Evolutionary conservation across 2,329 filamentous ascomycete species (phyloP).

Genomic region (Cladorrhinum sp.): DNA sequence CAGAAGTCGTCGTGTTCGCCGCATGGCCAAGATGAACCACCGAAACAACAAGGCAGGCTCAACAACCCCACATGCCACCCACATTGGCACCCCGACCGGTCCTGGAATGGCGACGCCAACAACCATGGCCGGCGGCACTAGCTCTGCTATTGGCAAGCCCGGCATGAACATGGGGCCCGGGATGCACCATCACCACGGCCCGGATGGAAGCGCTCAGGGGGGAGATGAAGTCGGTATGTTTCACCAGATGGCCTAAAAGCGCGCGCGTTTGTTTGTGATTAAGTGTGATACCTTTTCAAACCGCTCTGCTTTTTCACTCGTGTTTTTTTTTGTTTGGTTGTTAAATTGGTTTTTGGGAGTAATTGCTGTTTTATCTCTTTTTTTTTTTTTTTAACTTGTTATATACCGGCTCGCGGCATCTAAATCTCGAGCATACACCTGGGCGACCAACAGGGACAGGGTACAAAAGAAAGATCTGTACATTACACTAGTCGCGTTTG

Average conservation of each 20-base stretch:
- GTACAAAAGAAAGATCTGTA: conserved; percentile 50
- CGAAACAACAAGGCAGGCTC: conserved; percentile 63
- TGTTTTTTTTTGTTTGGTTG: conserved; percentile 30
- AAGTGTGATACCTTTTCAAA: conserved; percentile 34
- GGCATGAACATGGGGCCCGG: conserved; percentile 64
- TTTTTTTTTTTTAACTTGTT: conserved; percentile 26
- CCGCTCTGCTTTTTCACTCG: conserved; percentile 24
- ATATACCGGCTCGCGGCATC: conserved; percentile 35
- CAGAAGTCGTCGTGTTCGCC: conserved; percentile 84
- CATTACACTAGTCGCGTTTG: conserved; percentile 52
- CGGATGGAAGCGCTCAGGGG: conserved; percentile 63
- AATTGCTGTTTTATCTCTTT: conserved; percentile 29
- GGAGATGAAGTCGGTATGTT: conserved; percentile 97
- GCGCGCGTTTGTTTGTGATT: conserved; percentile 38
- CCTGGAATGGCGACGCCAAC: conserved; percentile 62
- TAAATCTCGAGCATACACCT: conserved; percentile 32
- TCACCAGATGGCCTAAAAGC: conserved; percentile 75
- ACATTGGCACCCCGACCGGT: conserved; percentile 62
- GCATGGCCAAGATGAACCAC: conserved; percentile 94
- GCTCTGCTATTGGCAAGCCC: conserved; percentile 61
- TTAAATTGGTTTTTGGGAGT: conserved; percentile 28
- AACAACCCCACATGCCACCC: conserved; percentile 41
- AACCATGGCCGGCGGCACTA: conserved; percentile 57
- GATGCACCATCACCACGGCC: conserved; percentile 72
- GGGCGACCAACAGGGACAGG: conserved; percentile 39